Conservation (phyloP, 306 rosid genomes). For the Alnus rubra region DNA sequence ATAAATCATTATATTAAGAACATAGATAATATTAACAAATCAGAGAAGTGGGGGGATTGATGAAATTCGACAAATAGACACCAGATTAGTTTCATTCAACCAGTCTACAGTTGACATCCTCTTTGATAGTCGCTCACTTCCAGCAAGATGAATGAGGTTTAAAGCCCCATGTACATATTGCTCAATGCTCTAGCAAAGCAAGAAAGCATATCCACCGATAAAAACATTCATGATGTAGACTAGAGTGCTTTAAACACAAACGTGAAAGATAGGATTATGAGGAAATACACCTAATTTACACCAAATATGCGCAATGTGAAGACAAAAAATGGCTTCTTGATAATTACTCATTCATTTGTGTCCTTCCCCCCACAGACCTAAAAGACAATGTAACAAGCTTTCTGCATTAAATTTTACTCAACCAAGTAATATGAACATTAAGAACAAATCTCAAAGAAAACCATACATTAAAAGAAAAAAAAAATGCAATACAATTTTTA, state of each 20-base stretch:
- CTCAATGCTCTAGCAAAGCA: conserved; percentile 63
- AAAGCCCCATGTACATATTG: conserved; percentile 95
- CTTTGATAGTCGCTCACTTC: conserved; percentile 89
- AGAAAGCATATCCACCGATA: conserved; percentile 16
- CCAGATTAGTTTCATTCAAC: conserved; percentile 89
- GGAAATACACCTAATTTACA: conserved; percentile 62
- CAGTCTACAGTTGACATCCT: conserved; percentile 98
- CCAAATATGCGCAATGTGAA: conserved; percentile 89
- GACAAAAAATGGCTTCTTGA: conserved; percentile 93
- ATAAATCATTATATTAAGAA: conserved; percentile 6
- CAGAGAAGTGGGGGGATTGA: not conserved
- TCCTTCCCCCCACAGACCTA: conserved; percentile 94
- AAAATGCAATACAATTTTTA: no score
- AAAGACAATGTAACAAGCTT: conserved; percentile 25
- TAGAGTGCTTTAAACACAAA: not conserved
- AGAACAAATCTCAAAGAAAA: not conserved
- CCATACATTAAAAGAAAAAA: no score
- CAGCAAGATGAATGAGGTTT: conserved; percentile 90
- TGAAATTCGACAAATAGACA: conserved; percentile 27
- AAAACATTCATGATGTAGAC: not conserved
- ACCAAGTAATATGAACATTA: conserved; percentile 5
- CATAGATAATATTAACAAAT: not conserved
- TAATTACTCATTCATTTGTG: conserved; percentile 94
- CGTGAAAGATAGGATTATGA: not conserved
- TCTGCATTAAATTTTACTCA: conserved; percentile 1